These are phyloP conservation scores for Rhexocercosporidium sp. DNA, from an alignment of 2,329 filamentous ascomycete genomes.

Conservation along the genomic window DNA sequence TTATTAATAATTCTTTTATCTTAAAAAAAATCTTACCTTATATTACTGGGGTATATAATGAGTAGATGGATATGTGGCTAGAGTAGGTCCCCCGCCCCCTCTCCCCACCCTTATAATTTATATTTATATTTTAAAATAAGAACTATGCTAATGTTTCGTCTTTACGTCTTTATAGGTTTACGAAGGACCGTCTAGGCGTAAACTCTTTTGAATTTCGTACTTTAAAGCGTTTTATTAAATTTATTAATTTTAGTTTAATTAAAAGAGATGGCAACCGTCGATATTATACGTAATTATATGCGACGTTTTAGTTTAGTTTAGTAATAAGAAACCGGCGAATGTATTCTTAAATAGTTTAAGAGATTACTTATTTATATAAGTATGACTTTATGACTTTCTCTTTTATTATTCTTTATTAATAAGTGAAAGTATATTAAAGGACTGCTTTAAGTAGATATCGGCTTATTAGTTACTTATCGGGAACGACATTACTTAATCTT, in stretches of 20 bases:
- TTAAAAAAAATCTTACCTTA: slow-evolving; percentile 2
- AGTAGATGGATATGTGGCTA: not conserved
- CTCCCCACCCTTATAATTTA: not conserved
- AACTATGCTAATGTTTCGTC: not conserved
- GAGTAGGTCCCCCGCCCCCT: not conserved
- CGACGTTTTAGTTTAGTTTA: not conserved
- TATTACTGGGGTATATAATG: not conserved
- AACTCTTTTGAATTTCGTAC: not conserved
- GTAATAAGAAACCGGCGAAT: not conserved
- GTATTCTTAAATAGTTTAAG: not conserved
- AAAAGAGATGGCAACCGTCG: not conserved
- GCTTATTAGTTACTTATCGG: not conserved
- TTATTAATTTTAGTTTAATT: not conserved
- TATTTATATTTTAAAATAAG: not conserved
- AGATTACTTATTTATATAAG: not conserved
- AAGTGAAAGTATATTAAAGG: not conserved
- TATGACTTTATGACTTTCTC: not conserved
- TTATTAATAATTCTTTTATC: slow-evolving; percentile 10
- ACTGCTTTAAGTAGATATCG: not conserved
- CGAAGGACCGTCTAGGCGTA: not conserved
- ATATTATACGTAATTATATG: not conserved
- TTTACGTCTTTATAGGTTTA: not conserved
- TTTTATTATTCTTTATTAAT: not conserved
- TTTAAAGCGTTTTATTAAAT: not conserved
- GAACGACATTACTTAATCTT: not conserved